Conservation (phyloP, 441 rosid genomes). For the Populus hybrid region DNA sequence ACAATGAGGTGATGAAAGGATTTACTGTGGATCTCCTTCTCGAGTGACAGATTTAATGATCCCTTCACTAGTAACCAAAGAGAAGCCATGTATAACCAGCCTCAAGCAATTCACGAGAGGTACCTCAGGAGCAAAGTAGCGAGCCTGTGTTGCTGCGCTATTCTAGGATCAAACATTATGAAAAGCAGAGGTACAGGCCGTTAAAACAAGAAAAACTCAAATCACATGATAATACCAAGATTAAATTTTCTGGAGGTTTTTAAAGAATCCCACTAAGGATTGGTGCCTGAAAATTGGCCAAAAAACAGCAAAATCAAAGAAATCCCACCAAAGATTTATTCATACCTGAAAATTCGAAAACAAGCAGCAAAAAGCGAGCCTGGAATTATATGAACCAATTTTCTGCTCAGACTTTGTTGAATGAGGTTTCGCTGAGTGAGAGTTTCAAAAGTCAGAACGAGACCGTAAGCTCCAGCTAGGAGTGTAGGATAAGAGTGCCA, state of each 20-base stretch:
- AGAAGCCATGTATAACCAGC: conserved; percentile 62
- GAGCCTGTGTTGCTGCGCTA: conserved; percentile 63
- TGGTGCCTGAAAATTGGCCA: conserved; percentile 68
- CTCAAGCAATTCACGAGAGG: conserved; percentile 67
- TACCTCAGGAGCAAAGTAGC: conserved; percentile 72
- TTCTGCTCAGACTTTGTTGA: conserved; percentile 76
- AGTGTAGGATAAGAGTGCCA: background rate
- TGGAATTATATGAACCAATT: conserved; percentile 73
- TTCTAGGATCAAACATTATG: conserved; percentile 36
- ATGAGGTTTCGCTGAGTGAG: conserved; percentile 59
- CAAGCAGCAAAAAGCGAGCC: conserved; percentile 65
- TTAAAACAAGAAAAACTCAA: background rate
- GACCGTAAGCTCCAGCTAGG: conserved; percentile 66
- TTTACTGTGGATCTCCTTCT: conserved; percentile 81
- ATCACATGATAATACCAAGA: background rate
- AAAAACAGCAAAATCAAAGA: too few species aligned
- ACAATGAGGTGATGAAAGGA: background rate
- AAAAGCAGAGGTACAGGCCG: background rate
- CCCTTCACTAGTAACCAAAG: conserved; percentile 45
- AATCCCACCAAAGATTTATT: too few species aligned
- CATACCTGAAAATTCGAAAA: conserved; percentile 25
- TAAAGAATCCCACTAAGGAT: background rate
- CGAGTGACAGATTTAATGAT: conserved; percentile 71
- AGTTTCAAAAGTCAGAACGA: conserved; percentile 55
- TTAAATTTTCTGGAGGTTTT: background rate